phyloP scores from a whole-genome alignment of 768 basidiomycete genomes.

The Mycena metata region DNA sequence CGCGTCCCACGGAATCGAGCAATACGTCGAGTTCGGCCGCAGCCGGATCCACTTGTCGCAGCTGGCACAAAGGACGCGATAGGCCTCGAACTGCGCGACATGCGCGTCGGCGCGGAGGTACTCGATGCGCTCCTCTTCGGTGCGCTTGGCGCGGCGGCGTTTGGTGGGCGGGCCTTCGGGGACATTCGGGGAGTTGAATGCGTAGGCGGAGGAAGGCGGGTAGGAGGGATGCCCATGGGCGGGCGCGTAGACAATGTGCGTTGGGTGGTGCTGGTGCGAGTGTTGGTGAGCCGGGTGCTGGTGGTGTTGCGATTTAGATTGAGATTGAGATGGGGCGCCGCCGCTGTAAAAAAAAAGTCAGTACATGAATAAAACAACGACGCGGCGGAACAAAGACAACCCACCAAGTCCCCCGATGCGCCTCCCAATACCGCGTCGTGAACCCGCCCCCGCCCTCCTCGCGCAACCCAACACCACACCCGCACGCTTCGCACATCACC shows the following conservation, averaged over 20 bases:
- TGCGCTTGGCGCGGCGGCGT: slow-evolving; percentile 40
- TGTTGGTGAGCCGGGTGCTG: background rate
- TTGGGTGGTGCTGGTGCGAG: background rate
- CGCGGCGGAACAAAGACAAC: slow-evolving; percentile 38
- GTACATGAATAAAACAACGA: background rate
- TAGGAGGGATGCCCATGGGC: background rate
- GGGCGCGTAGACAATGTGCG: background rate
- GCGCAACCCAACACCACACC: slow-evolving; percentile 72
- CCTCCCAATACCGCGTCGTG: slow-evolving; percentile 78
- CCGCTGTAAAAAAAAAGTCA: background rate
- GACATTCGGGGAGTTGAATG: background rate
- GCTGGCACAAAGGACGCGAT: slow-evolving; percentile 81
- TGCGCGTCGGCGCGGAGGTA: slow-evolving; percentile 46
- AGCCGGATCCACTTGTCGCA: slow-evolving; percentile 91
- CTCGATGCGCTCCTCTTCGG: slow-evolving; percentile 68
- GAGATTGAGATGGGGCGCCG: background rate
- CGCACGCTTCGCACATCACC: slow-evolving; percentile 76
- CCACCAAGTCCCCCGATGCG: slow-evolving; percentile 73
- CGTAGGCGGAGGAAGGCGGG: background rate
- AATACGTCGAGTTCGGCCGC: slow-evolving; percentile 89
- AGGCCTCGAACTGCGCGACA: slow-evolving; percentile 56
- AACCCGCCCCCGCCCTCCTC: slow-evolving; percentile 70
- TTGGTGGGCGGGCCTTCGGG: slow-evolving; percentile 33
- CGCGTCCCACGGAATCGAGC: slow-evolving; percentile 91
- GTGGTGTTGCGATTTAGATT: too few relatives aligned